Evolutionary conservation across 495 filamentous ascomycete genomes (phyloP).

Genomic region (Cladorrhinum samala): DNA sequence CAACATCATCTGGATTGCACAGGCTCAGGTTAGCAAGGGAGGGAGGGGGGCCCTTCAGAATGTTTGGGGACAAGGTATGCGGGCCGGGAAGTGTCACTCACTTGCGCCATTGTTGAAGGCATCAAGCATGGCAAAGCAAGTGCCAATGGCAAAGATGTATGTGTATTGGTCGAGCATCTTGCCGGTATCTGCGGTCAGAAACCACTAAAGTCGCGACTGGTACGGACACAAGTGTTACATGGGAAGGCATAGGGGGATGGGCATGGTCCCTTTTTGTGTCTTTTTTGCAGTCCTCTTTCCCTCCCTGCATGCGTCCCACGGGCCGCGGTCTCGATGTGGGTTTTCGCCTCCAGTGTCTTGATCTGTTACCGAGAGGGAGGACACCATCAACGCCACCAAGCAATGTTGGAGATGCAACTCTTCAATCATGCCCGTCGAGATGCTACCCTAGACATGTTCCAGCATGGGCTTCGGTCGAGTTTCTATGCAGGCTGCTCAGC

Average conservation of each 20-base stretch:
- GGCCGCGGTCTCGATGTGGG: neutral
- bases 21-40: neutral
- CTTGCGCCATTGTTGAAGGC: conserved; percentile 58
- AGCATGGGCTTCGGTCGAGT: neutral
- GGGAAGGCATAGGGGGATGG: neutral
- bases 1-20: conserved; percentile 72
- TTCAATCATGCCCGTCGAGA: neutral
- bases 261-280: neutral
- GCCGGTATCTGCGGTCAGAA: neutral
- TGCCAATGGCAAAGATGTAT: conserved; percentile 69
- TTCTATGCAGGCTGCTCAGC: neutral
- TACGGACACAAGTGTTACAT: neutral
- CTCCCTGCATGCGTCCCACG: neutral
- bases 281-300: neutral
- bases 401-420: neutral
- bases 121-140: conserved; percentile 68
- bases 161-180: conserved; percentile 50
- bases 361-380: neutral
- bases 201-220: neutral
- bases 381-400: neutral
- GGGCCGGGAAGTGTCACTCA: too few species aligned
- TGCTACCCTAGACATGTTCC: neutral
- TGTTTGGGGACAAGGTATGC: too few species aligned
- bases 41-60: neutral
- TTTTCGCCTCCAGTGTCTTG: neutral